Percentiles rank a stretch among this genome's conserved stretches.
Conservation (phyloP, 148 eudicot genomes). For the Vaccinium corymbosum region DNA sequence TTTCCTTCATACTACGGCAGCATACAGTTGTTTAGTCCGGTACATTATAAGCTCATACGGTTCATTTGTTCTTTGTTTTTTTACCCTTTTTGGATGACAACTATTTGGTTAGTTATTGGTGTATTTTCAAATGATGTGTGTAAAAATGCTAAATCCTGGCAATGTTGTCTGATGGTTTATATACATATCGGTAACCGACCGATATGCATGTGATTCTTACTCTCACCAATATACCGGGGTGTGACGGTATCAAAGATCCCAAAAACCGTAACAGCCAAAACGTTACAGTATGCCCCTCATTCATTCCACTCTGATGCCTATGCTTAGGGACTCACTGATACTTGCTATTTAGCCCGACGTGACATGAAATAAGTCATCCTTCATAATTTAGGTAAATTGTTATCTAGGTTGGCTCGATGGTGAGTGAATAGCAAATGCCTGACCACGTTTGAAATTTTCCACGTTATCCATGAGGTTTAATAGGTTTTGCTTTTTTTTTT, state of each 20-base stretch:
- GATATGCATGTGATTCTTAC: too few species aligned
- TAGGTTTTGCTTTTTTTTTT: not conserved
- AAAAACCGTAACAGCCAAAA: too few species aligned
- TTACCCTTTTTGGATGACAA: not conserved
- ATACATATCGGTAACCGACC: too few species aligned
- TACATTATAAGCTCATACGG: not conserved
- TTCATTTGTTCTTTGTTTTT: not conserved
- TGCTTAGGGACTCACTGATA: not conserved
- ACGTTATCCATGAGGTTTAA: not conserved
- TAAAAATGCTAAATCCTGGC: not conserved
- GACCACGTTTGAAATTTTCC: too few species aligned
- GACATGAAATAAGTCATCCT: not conserved
- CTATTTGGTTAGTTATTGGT: not conserved
- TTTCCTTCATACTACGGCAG: not conserved
- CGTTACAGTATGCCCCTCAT: too few species aligned
- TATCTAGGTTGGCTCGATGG: not conserved
- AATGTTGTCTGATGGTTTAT: too few species aligned
- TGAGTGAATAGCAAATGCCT: too few species aligned
- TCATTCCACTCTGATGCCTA: not conserved
- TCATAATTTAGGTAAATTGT: not conserved
- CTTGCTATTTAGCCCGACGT: not conserved
- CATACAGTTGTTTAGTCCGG: not conserved
- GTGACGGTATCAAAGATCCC: too few species aligned
- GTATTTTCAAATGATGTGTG: not conserved
- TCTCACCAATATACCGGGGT: too few species aligned